Conservation (phyloP, 2,329 filamentous ascomycete genomes). For the Tolypocladium tundrense region DNA sequence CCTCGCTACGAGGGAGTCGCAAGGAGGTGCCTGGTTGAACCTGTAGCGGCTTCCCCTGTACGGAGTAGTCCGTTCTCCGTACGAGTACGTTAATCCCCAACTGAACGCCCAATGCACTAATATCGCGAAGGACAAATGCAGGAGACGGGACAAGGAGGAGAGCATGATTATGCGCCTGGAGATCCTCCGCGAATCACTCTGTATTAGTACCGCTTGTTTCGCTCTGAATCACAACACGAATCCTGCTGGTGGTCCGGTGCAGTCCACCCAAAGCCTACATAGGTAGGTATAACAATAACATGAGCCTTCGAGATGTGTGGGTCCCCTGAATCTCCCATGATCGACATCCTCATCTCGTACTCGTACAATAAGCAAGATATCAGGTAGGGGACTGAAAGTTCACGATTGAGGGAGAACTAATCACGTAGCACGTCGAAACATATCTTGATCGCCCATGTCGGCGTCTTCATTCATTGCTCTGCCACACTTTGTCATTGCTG, state of each 20-base stretch:
- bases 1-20: not conserved
- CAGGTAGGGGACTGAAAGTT: not conserved
- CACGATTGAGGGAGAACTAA: not conserved
- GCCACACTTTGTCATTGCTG: constrained; percentile 9
- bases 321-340: not conserved
- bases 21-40: not conserved
- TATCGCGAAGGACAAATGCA: not conserved
- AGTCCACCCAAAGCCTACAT: too few species aligned
- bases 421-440: not conserved
- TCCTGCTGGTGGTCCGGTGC: not conserved
- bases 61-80: not conserved
- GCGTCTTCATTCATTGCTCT: not conserved
- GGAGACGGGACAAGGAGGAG: not conserved
- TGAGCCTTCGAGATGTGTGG: not conserved
- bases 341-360: not conserved
- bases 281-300: too few species aligned
- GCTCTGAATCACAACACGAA: not conserved
- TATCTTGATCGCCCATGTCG: not conserved
- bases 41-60: not conserved
- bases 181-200: too few species aligned
- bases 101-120: not conserved
- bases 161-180: not conserved
- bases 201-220: not conserved
- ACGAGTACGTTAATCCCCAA: not conserved
- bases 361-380: not conserved